Evolutionary conservation across 345 rosid species (phyloP).

Genomic region (Sisymbrium altissimum): DNA sequence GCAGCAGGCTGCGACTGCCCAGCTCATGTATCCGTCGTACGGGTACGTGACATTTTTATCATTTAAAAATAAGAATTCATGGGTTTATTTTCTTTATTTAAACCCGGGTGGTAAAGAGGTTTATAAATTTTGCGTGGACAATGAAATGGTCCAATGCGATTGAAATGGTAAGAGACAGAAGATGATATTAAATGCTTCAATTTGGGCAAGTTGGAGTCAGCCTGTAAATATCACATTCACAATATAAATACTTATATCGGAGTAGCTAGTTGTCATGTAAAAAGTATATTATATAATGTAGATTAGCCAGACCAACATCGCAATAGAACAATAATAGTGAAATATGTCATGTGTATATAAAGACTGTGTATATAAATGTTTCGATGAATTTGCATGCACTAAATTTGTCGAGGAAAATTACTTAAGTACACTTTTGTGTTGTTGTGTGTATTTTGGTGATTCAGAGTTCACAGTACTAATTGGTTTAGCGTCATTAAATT

Average conservation of each 20-base stretch:
- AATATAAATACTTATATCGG: slow-evolving; percentile 2
- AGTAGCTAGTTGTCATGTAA: slow-evolving; percentile 23
- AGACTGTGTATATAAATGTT: background rate
- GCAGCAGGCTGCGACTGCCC: slow-evolving; percentile 43
- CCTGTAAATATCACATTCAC: slow-evolving; percentile 30
- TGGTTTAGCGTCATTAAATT: slow-evolving; percentile 29
- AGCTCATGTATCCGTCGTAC: slow-evolving; percentile 35
- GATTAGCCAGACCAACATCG: slow-evolving; percentile 9
- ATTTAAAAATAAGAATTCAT: background rate
- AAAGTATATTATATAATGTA: background rate
- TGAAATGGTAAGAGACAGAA: slow-evolving; percentile 32
- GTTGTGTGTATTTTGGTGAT: slow-evolving; percentile 7
- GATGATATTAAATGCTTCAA: slow-evolving; percentile 35
- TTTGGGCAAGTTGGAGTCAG: slow-evolving; percentile 38
- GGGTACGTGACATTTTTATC: slow-evolving; percentile 14
- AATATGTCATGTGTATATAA: slow-evolving; percentile 1
- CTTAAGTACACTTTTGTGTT: background rate
- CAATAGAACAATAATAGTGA: slow-evolving; percentile 12
- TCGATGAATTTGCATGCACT: slow-evolving; percentile 17
- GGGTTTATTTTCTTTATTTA: slow-evolving; percentile 4
- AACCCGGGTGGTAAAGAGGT: slow-evolving; percentile 7
- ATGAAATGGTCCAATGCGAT: slow-evolving; percentile 34
- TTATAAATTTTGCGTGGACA: slow-evolving; percentile 13
- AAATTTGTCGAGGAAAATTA: background rate
- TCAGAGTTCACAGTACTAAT: slow-evolving; percentile 5